Base-by-base conservation (phyloP, 225 moss, liverwort and hornwort genomes). In the Pseudoscleropodium purum region DNA sequence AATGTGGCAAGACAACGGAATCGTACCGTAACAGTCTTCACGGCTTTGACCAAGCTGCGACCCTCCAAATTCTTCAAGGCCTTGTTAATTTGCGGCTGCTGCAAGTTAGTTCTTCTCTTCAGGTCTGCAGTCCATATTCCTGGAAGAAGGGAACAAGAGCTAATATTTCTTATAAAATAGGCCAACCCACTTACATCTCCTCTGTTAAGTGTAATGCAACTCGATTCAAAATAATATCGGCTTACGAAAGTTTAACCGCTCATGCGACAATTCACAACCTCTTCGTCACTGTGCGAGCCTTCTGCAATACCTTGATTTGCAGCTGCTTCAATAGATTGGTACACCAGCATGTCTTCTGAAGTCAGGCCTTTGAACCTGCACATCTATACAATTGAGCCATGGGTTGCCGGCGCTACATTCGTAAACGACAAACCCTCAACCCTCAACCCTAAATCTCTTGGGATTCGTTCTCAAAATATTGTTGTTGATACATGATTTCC, bases 51-150 rank as follows among this genome's bases (percentile, higher is more conserved):
- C 92, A 99, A 93, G 86, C 93, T 95, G 54, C 97, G 95, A 54
- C 95, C 93, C 86, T 97, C 99, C 86, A 99, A 92, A 91, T 88
- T 96, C 88, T 99, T 97, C 78, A 99, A 91, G 52, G 99, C 99
- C 90, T 99, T 99, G n/a, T 95, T 95, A 52, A 99, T 93, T 89
- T 97, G 97, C 80, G 96, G 99, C 88, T 97, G 96, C 82, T 97
- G 96, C 93, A 96, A 92, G 89, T 97, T 97, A 33, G 96, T 97
- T 88, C 88, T 95, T 88, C 92, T 93, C 88, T 96, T 99, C 49
- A 97, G 88, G 92, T 99, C 99, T 88, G 95, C 96, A 74, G 96
- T 97, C 97, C 97, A 99, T 87, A 99, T 99, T 81, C 98, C 98
- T 99, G 81, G 62, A 84, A 91, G 51, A 54, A 45, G 39, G 85